Evolutionary conservation across 2,329 filamentous ascomycete genomes (phyloP).

Genomic region (Penicillium rolfsii): DNA sequence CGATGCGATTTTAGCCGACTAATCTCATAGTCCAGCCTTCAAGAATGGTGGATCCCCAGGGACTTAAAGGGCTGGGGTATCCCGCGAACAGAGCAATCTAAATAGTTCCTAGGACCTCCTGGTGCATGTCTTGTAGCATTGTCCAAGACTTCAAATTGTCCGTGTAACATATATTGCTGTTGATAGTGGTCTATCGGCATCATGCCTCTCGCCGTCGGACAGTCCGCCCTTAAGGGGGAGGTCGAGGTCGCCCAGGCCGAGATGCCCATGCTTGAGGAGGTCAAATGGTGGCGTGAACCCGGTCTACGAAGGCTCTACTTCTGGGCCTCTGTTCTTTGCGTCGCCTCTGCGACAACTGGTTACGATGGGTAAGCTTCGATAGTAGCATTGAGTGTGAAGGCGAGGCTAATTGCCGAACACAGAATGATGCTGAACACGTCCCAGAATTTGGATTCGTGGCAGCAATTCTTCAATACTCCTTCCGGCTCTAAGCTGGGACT

Average conservation of each 20-base stretch:
- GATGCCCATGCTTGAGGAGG: slow-evolving; percentile 56
- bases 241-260: slow-evolving; percentile 33
- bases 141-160: not conserved
- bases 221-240: slow-evolving; percentile 18
- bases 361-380: slow-evolving; percentile 56
- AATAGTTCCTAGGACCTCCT: not conserved
- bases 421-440: slow-evolving; percentile 51
- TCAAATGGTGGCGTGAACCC: slow-evolving; percentile 61
- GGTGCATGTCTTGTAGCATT: not conserved
- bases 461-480: slow-evolving; percentile 42
- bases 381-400: too few species aligned
- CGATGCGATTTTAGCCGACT: slow-evolving; percentile 12
- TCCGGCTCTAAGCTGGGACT: slow-evolving; percentile 47
- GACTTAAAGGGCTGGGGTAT: slow-evolving; percentile 11
- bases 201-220: slow-evolving; percentile 22
- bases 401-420: not conserved
- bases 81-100: not conserved
- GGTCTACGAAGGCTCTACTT: slow-evolving; percentile 61
- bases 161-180: not conserved
- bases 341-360: slow-evolving; percentile 64
- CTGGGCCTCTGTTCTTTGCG: slow-evolving; percentile 57
- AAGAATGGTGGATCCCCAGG: slow-evolving; percentile 9
- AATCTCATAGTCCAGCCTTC: slow-evolving; percentile 1
- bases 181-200: not conserved
- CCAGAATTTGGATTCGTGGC: slow-evolving; percentile 47